Evolutionary conservation across 805 yeast genomes (phyloP).

Genomic region (Debaryomyces prosopidis): DNA sequence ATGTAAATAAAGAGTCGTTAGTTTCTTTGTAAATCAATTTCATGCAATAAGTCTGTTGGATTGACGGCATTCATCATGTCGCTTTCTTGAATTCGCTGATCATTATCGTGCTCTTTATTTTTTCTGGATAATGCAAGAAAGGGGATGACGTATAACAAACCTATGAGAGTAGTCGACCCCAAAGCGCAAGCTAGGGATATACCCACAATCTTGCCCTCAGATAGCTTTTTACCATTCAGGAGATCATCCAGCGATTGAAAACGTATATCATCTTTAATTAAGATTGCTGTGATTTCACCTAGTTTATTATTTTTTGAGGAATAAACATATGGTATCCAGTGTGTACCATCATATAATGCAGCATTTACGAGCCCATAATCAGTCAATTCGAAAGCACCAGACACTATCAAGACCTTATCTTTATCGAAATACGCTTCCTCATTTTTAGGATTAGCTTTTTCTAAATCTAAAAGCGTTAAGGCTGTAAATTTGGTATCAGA

Average conservation of each 20-base stretch:
- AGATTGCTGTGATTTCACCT: conserved; percentile 32
- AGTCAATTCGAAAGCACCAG: conserved; percentile 55
- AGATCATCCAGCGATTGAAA: conserved; percentile 38
- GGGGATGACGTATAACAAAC: conserved; percentile 44
- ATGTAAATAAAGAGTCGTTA: conserved; percentile 8
- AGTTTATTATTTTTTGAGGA: conserved; percentile 25
- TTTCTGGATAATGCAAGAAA: conserved; percentile 34
- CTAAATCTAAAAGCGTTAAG: conserved; percentile 41
- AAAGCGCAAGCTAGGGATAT: conserved; percentile 47
- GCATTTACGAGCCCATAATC: conserved; percentile 58
- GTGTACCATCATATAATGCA: conserved; percentile 63
- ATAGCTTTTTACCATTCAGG: conserved; percentile 19
- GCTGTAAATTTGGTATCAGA: conserved; percentile 44
- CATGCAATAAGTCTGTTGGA: conserved; percentile 45
- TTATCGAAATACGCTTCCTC: conserved; percentile 40
- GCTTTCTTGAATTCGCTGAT: conserved; percentile 40
- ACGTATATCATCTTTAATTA: conserved; percentile 34
- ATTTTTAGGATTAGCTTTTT: conserved; percentile 26
- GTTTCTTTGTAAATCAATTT: conserved; percentile 43
- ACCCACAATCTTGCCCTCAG: conserved; percentile 45
- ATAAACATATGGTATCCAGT: conserved; percentile 67
- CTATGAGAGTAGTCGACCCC: conserved; percentile 41
- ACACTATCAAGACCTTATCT: conserved; percentile 50
- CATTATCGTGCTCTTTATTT: conserved; percentile 16
- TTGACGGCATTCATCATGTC: conserved; percentile 46